Evolutionary conservation across 78 protist species (phyloP).

Genomic region (Bigelowiella natans): DNA sequence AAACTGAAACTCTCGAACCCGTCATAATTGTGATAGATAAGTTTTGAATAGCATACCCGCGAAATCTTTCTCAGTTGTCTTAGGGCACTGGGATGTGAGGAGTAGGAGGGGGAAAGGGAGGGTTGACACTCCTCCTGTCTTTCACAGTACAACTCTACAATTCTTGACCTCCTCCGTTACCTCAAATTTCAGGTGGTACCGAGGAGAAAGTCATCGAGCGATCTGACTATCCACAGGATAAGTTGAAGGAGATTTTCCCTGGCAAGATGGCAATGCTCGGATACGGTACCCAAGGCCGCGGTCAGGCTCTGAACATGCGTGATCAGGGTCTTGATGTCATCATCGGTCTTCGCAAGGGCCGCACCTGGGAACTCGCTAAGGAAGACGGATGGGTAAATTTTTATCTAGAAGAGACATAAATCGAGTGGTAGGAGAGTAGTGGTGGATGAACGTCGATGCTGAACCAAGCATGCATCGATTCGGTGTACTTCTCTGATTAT

Average conservation of each 20-base stretch:
- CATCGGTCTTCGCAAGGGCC: conserved; percentile 50
- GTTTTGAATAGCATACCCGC: too few species aligned
- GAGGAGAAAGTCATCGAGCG: conserved; percentile 24
- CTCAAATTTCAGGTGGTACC: conserved; percentile 24
- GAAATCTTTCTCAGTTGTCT: too few species aligned
- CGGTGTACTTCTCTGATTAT: too few species aligned
- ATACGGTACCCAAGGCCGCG: conserved; percentile 57
- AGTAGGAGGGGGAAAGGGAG: too few species aligned
- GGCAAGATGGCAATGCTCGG: conserved; percentile 48
- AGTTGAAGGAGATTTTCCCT: conserved; percentile 25
- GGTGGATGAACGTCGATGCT: not conserved
- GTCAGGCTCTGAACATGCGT: conserved; percentile 53
- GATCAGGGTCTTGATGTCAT: conserved; percentile 50
- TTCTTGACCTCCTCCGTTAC: too few species aligned
- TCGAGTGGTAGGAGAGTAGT: not conserved
- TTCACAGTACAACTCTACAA: too few species aligned
- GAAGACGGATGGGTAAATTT: conserved; percentile 41
- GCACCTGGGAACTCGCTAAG: conserved; percentile 40
- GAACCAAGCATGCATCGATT: too few species aligned
- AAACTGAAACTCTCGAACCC: too few species aligned
- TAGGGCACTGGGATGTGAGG: too few species aligned
- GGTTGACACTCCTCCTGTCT: too few species aligned
- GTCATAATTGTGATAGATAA: too few species aligned
- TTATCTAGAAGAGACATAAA: not conserved
- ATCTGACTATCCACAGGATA: conserved; percentile 33